phyloP scores from a whole-genome alignment of 129 eudicot genomes.

The Saussurea involucrata region DNA sequence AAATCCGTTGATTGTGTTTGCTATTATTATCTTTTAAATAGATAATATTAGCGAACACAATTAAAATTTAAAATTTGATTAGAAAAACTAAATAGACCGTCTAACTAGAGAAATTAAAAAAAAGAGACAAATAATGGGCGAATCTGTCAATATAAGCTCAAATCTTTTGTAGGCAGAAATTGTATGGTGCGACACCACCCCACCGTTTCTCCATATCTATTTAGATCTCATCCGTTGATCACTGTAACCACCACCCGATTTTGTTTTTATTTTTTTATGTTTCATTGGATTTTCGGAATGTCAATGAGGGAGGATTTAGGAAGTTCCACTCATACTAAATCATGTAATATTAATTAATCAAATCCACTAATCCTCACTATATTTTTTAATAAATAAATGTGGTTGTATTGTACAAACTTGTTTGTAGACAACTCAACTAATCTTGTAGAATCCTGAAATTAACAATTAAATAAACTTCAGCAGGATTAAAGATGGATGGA shows the following conservation, averaged over 20 bases:
- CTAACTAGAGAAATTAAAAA: too few relatives aligned
- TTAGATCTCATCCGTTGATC: constrained; percentile 27
- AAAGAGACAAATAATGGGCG: not conserved
- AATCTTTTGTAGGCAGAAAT: constrained; percentile 10
- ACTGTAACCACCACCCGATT: constrained; percentile 26
- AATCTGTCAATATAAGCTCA: not conserved
- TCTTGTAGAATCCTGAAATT: too few relatives aligned
- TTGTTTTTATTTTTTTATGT: not conserved
- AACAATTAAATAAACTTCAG: too few relatives aligned
- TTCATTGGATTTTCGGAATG: constrained; percentile 12
- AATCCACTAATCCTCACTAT: constrained; percentile 11
- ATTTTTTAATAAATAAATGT: not conserved
- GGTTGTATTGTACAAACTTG: accelerated
- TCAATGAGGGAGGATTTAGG: constrained; percentile 32
- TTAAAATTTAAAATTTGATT: too few relatives aligned
- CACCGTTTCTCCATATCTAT: constrained; percentile 17
- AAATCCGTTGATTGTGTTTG: too few relatives aligned
- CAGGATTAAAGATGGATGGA: not conserved
- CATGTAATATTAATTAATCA: constrained; percentile 24
- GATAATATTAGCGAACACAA: too few relatives aligned
- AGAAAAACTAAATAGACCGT: too few relatives aligned
- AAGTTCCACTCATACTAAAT: constrained; percentile 22
- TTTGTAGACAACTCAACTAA: not conserved
- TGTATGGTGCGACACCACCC: constrained; percentile 23
- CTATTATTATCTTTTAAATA: too few relatives aligned